Percentiles rank a stretch among this genome's conserved stretches.
phyloP scores from a whole-genome alignment of 2,329 filamentous ascomycete genomes.

The Penicillium crustosum region DNA sequence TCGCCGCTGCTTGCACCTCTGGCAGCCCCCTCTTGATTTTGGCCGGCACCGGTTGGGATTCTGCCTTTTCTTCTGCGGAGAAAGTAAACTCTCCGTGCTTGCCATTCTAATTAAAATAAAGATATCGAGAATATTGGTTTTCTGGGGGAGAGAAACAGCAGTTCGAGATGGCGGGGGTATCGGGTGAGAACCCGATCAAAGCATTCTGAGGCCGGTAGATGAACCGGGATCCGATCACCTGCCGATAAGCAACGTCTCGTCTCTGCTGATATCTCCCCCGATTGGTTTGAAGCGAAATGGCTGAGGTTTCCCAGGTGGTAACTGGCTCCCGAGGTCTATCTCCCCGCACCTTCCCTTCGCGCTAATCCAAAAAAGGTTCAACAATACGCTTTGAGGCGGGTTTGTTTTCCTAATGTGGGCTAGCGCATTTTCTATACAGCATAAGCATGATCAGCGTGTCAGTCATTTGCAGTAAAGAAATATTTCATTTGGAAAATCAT shows the following conservation, averaged over 20 bases:
- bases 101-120: neutral
- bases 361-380: neutral
- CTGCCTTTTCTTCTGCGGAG: slow-evolving; percentile 17
- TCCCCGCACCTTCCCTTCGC: neutral
- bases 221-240: slow-evolving; percentile 12
- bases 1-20: slow-evolving; percentile 26
- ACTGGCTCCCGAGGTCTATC: too few species aligned
- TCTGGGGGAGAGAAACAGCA: neutral
- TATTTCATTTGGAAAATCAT: neutral
- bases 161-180: neutral
- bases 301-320: neutral
- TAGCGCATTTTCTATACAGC: neutral
- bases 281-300: neutral
- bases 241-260: neutral
- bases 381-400: neutral
- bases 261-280: neutral
- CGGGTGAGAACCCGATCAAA: slow-evolving; percentile 6
- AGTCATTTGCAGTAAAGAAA: neutral
- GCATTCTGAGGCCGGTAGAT: neutral
- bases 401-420: neutral
- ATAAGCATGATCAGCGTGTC: neutral
- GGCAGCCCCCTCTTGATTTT: slow-evolving; percentile 25
- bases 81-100: neutral
- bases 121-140: neutral
- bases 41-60: slow-evolving; percentile 26